Evolutionary conservation across 108 stramenopile genomes (phyloP).

Genomic region (Nitzschia sp.): DNA sequence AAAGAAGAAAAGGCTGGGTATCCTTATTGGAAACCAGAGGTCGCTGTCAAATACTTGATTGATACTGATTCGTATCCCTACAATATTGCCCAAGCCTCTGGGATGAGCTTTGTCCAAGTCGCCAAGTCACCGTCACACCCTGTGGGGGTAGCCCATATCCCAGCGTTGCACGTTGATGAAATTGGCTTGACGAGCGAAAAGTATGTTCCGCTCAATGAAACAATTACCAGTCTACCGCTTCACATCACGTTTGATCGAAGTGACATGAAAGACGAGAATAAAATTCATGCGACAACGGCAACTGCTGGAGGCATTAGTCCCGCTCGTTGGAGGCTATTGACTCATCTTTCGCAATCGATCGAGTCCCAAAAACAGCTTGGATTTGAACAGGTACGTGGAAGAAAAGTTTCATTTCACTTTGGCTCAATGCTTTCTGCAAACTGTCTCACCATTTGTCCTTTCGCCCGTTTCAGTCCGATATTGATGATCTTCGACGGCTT

Average conservation of each 20-base stretch:
- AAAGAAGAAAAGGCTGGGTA: conserved; percentile 58
- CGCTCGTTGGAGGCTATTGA: conserved; percentile 78
- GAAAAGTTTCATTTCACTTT: too few species aligned
- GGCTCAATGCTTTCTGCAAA: too few species aligned
- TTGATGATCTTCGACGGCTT: conserved; percentile 75
- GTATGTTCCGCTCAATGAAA: conserved; percentile 89
- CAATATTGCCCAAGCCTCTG: conserved; percentile 55
- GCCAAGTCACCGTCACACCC: conserved; percentile 38
- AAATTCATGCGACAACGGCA: conserved; percentile 28
- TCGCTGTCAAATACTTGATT: conserved; percentile 70
- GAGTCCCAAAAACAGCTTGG: conserved; percentile 87
- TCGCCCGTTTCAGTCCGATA: too few species aligned
- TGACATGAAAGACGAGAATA: conserved; percentile 43
- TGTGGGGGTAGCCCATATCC: conserved; percentile 70
- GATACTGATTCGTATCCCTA: conserved; percentile 71
- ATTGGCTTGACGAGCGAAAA: conserved; percentile 93
- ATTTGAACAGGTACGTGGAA: too few species aligned
- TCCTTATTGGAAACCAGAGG: conserved; percentile 88
- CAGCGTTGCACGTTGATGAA: conserved; percentile 90
- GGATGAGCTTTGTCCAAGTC: conserved; percentile 59
- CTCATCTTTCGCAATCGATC: conserved; percentile 72
- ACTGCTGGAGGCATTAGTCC: conserved; percentile 76
- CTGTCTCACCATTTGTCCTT: too few species aligned
- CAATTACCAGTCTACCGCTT: conserved; percentile 83
- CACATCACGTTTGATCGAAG: conserved; percentile 82